phyloP scores from a whole-genome alignment of 164 flowering plant species.

The Piper betle region DNA sequence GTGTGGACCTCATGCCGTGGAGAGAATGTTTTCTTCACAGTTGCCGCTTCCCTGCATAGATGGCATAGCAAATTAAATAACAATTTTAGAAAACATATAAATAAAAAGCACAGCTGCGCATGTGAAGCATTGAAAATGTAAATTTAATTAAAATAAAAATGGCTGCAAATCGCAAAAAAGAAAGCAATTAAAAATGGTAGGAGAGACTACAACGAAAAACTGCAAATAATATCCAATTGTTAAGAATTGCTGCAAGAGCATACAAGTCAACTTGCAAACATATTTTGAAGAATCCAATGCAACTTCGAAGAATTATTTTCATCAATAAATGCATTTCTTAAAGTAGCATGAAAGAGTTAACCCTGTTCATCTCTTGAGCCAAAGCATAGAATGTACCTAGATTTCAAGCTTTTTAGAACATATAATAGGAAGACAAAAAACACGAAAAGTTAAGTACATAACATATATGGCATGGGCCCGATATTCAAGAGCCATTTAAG shows the following conservation, averaged over 20 bases:
- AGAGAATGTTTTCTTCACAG: slow-evolving; percentile 38
- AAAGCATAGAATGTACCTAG: too few relatives aligned
- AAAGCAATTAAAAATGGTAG: background rate
- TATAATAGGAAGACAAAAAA: background rate
- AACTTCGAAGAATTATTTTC: too few relatives aligned
- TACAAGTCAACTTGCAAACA: too few relatives aligned
- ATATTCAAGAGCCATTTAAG: background rate
- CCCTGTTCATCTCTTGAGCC: too few relatives aligned
- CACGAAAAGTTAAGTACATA: background rate
- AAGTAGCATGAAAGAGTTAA: too few relatives aligned
- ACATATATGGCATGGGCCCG: background rate
- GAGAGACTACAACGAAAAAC: background rate
- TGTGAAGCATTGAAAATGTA: too few relatives aligned
- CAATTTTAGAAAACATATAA: background rate
- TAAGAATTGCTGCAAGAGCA: background rate
- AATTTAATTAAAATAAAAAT: background rate
- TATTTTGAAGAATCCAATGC: too few relatives aligned
- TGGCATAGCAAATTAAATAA: slow-evolving; percentile 1
- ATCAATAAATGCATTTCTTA: too few relatives aligned
- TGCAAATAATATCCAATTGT: background rate
- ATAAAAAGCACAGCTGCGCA: background rate
- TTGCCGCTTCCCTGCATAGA: slow-evolving; percentile 33
- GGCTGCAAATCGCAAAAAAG: background rate
- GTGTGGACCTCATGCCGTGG: slow-evolving; percentile 52
- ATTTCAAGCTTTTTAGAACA: too few relatives aligned